Conservation (phyloP, 1,284 basidiomycete genomes). For the Peniophora sp. region DNA sequence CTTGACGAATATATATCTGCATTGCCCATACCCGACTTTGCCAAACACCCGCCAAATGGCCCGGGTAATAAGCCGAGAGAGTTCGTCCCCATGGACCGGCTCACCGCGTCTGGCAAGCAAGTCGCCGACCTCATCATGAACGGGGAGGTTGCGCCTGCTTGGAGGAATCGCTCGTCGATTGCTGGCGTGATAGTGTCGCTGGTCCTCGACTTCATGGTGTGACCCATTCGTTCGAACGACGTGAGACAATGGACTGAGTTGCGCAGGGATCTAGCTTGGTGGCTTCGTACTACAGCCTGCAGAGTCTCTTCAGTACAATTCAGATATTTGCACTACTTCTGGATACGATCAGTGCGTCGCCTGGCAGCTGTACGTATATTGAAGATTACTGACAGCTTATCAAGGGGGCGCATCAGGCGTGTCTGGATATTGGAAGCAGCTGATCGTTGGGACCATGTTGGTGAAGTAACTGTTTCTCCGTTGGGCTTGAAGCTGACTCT, state of each 20-base stretch:
- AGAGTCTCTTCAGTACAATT: conserved; percentile 57
- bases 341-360: conserved; percentile 45
- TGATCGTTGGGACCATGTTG: conserved; percentile 63
- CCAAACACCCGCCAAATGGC: conserved; percentile 19
- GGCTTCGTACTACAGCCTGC: conserved; percentile 59
- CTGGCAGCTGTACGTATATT: not conserved
- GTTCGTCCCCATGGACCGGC: conserved; percentile 56
- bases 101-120: conserved; percentile 37
- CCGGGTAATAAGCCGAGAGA: conserved; percentile 23
- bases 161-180: conserved; percentile 47
- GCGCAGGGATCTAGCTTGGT: conserved; percentile 58
- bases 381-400: not conserved
- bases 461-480: conserved; percentile 14
- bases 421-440: conserved; percentile 35
- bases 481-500: not conserved
- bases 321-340: conserved; percentile 66
- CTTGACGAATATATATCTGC: conserved; percentile 50
- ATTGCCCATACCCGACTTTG: conserved; percentile 33
- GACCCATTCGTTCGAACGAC: conserved; percentile 10
- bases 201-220: conserved; percentile 46
- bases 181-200: conserved; percentile 32
- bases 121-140: conserved; percentile 58
- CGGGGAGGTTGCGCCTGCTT: conserved; percentile 33
- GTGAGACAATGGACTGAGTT: not conserved
- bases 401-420: conserved; percentile 6